Percentiles rank a stretch among this genome's conserved stretches.
Evolutionary conservation across 2,329 filamentous ascomycete species (phyloP).

Genomic region (Stagonosporopsis vannaccii): DNA sequence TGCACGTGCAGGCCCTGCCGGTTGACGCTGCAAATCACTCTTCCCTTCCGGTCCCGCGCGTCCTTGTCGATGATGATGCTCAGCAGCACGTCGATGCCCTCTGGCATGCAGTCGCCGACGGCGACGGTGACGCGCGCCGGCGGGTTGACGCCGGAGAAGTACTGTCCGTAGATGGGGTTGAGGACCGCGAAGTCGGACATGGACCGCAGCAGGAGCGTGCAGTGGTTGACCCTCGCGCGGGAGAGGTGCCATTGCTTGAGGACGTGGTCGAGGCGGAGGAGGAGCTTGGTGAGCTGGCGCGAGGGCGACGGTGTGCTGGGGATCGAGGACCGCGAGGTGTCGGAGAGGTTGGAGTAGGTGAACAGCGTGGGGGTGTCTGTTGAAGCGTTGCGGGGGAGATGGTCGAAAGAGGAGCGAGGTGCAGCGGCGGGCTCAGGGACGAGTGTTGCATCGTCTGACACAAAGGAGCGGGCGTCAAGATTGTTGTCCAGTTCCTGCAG

Average conservation of each 20-base stretch:
- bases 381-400: conserved; percentile 23
- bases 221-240: conserved; percentile 47
- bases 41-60: conserved; percentile 29
- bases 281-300: conserved; percentile 50
- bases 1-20: conserved; percentile 81
- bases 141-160: conserved; percentile 81
- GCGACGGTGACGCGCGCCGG: conserved; percentile 85
- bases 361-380: conserved; percentile 53
- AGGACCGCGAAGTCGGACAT: conserved; percentile 81
- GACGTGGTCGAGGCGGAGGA: conserved; percentile 42
- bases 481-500: conserved; percentile 28
- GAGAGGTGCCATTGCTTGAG: conserved; percentile 38
- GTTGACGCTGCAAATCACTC: neutral
- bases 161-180: conserved; percentile 76
- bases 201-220: conserved; percentile 73
- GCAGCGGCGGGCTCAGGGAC: neutral
- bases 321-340: conserved; percentile 11
- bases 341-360: conserved; percentile 52
- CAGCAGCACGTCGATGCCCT: conserved; percentile 66
- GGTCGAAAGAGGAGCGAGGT: conserved; percentile 8
- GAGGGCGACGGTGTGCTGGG: conserved; percentile 11
- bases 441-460: conserved; percentile 15
- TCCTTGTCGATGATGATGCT: conserved; percentile 55
- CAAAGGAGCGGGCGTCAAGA: conserved; percentile 8
- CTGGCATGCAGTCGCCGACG: conserved; percentile 71